Evolutionary conservation across 2,329 filamentous ascomycete species (phyloP).

Genomic region (Dryadomyces quercivorus): DNA sequence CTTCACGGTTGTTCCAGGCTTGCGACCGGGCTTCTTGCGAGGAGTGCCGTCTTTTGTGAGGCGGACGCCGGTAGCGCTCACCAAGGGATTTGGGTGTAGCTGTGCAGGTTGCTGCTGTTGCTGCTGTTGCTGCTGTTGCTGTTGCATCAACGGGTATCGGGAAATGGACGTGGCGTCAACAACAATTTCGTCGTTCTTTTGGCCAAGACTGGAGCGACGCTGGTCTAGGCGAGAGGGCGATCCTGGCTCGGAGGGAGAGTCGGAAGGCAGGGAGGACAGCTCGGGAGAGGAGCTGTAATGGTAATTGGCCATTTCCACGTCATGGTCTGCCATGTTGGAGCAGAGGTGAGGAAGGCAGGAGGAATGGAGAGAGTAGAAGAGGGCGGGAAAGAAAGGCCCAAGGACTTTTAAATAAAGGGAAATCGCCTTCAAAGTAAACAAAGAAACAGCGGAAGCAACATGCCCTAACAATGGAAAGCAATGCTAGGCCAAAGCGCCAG

Average conservation of each 20-base stretch:
- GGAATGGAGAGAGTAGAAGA: neutral
- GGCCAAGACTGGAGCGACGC: constrained; percentile 19
- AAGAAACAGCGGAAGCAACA: neutral
- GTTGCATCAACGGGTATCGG: constrained; percentile 20
- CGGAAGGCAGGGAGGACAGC: constrained; percentile 39
- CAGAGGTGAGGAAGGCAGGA: neutral
- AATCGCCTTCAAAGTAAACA: neutral
- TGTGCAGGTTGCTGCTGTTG: constrained; percentile 8
- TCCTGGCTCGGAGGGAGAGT: constrained; percentile 34
- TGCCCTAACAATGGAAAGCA: neutral
- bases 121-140: constrained; percentile 9
- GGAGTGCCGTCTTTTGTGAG: constrained; percentile 46
- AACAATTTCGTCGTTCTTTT: constrained; percentile 31
- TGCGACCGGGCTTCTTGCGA: constrained; percentile 52
- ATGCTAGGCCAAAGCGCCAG: neutral
- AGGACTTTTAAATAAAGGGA: neutral
- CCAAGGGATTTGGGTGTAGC: constrained; percentile 17
- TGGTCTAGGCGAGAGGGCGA: constrained; percentile 28
- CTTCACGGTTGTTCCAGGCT: constrained; percentile 38
- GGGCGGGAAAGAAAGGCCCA: neutral
- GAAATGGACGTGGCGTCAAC: constrained; percentile 26
- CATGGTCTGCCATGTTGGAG: constrained; percentile 11
- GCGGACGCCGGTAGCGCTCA: constrained; percentile 23
- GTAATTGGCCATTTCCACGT: constrained; percentile 20
- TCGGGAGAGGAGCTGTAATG: constrained; percentile 35